phyloP scores from a whole-genome alignment of 2,329 filamentous ascomycete species.

The Talaromyces verruculosus region DNA sequence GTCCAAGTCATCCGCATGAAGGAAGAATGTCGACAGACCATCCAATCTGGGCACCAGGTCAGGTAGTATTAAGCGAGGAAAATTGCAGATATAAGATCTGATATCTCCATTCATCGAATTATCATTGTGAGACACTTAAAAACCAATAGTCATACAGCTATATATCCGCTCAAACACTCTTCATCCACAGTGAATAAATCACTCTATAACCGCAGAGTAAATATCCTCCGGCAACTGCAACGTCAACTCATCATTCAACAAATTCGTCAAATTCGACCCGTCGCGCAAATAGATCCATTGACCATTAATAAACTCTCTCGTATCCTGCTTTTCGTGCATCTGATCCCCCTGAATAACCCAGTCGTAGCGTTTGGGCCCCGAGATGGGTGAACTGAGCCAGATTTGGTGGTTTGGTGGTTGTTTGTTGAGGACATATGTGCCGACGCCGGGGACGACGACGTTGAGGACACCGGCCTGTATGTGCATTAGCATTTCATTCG shows the following conservation, averaged over 20 bases:
- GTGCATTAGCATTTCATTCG: background rate
- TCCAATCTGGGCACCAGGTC: background rate
- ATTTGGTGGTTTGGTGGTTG: conserved; percentile 97
- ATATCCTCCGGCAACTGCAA: conserved; percentile 56
- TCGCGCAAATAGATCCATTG: conserved; percentile 89
- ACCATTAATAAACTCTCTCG: conserved; percentile 52
- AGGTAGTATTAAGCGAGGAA: background rate
- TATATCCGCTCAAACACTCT: background rate
- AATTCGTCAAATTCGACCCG: conserved; percentile 68
- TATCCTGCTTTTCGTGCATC: conserved; percentile 77
- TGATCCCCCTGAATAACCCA: conserved; percentile 73
- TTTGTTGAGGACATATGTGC: conserved; percentile 95
- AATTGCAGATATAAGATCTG: background rate
- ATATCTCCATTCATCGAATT: background rate
- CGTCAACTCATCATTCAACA: conserved; percentile 74
- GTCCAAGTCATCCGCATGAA: background rate
- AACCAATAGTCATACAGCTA: conserved; percentile 1
- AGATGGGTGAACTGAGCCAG: conserved; percentile 89
- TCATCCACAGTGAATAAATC: background rate
- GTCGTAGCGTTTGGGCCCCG: conserved; percentile 91
- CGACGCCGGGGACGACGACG: conserved; percentile 65
- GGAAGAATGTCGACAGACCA: background rate
- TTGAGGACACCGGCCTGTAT: conserved; percentile 80
- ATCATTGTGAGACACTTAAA: background rate
- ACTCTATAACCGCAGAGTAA: conserved; percentile 26